Evolutionary conservation across 495 filamentous ascomycete genomes (phyloP).

Genomic region (Sporormia fimetaria): DNA sequence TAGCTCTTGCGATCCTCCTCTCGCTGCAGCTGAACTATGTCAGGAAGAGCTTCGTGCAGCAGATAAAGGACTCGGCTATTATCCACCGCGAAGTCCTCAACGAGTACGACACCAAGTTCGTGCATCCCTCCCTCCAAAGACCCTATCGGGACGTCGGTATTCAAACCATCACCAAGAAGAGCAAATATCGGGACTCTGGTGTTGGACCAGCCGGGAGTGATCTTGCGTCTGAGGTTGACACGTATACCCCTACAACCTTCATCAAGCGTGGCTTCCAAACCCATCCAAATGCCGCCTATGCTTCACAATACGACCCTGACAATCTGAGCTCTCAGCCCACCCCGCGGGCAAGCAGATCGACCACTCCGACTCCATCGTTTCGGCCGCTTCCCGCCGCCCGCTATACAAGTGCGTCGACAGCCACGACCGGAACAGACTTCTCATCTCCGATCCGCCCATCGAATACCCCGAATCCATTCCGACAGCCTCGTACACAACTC

Average conservation of each 20-base stretch:
- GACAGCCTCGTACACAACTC: conserved; percentile 37
- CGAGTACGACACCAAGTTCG: conserved; percentile 93
- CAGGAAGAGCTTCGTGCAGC: conserved; percentile 60
- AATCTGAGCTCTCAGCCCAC: conserved; percentile 22
- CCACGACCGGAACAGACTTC: conserved; percentile 33
- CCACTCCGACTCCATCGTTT: conserved; percentile 14
- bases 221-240: conserved; percentile 44
- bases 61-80: conserved; percentile 69
- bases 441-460: conserved; percentile 41
- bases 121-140: conserved; percentile 76
- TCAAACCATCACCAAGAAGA: conserved; percentile 38
- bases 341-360: conserved; percentile 11
- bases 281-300: conserved; percentile 80
- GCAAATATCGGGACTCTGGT: conserved; percentile 10
- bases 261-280: conserved; percentile 75
- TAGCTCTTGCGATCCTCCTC: conserved; percentile 58
- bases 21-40: conserved; percentile 67
- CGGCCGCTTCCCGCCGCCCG: conserved; percentile 22
- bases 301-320: conserved; percentile 66
- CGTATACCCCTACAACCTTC: conserved; percentile 65
- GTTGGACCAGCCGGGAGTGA: conserved; percentile 25
- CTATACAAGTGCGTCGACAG: conserved; percentile 27
- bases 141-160: conserved; percentile 74
- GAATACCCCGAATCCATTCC: conserved; percentile 36
- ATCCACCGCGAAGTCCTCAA: conserved; percentile 85